phyloP scores from a whole-genome alignment of 129 eudicot species.

The Centrapalus pauciflorus region DNA sequence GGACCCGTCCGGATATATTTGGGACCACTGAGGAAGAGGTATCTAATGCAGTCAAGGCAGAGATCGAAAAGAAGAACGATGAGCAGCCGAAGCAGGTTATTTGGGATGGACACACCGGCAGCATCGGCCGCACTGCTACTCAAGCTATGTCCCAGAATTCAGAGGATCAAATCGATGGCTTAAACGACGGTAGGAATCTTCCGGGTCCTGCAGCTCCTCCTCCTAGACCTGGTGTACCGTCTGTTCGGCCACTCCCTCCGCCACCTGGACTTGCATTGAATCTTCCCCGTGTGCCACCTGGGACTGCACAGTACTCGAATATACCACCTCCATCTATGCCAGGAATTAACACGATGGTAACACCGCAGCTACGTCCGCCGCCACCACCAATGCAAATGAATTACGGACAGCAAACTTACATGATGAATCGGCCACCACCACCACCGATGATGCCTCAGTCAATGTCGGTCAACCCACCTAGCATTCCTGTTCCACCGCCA shows the following conservation, averaged over 20 bases:
- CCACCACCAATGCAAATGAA: slow-evolving; percentile 62
- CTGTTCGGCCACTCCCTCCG: slow-evolving; percentile 77
- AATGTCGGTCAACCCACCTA: slow-evolving; percentile 36
- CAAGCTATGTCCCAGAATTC: slow-evolving; percentile 82
- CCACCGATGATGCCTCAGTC: slow-evolving; percentile 45
- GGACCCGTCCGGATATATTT: slow-evolving; percentile 88
- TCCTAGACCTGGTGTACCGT: slow-evolving; percentile 61
- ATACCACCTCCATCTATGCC: slow-evolving; percentile 64
- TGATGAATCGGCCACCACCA: slow-evolving; percentile 76
- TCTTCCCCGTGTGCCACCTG: slow-evolving; percentile 65
- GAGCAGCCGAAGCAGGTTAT: slow-evolving; percentile 90
- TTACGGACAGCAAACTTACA: slow-evolving; percentile 66
- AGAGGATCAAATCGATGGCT: slow-evolving; percentile 57
- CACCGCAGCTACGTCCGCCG: slow-evolving; percentile 53
- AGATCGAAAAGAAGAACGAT: slow-evolving; percentile 81
- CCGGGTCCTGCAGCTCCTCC: slow-evolving; percentile 84
- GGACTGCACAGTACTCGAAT: slow-evolving; percentile 44
- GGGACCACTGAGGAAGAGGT: slow-evolving; percentile 96
- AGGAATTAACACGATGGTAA: slow-evolving; percentile 40
- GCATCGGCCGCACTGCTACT: slow-evolving; percentile 86
- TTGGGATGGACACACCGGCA: slow-evolving; percentile 95
- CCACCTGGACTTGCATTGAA: slow-evolving; percentile 70
- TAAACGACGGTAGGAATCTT: slow-evolving; percentile 45
- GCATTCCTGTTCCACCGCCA: slow-evolving; percentile 69
- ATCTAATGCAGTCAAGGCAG: slow-evolving; percentile 82